phyloP scores from a whole-genome alignment of 805 yeast genomes.

The Kazachstania bromeliacearum region DNA sequence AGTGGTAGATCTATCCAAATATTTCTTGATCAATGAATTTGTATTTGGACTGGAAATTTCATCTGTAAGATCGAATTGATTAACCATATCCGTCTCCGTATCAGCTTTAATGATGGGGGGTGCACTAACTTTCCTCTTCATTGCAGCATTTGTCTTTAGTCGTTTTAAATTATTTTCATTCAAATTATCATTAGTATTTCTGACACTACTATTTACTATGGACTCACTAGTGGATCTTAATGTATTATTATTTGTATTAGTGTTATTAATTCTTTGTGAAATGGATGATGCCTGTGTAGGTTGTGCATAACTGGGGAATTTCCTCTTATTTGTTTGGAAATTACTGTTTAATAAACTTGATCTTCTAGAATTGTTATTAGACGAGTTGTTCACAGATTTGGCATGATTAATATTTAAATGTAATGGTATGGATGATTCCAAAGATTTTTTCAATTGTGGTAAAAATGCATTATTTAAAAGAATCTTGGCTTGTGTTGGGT shows the following conservation, averaged over 20 bases:
- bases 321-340: conserved; percentile 9
- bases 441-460: conserved; percentile 38
- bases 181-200: not conserved
- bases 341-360: conserved; percentile 20
- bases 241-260: not conserved
- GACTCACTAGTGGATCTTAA: conserved; percentile 22
- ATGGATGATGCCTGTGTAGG: conserved; percentile 19
- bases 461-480: conserved; percentile 26
- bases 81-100: conserved; percentile 3
- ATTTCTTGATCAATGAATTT: conserved; percentile 21
- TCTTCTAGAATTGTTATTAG: conserved; percentile 38
- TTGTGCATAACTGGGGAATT: conserved; percentile 27
- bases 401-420: conserved; percentile 21
- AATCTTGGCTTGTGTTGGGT: conserved; percentile 42
- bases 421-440: conserved; percentile 50
- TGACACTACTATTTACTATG: conserved; percentile 9
- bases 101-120: conserved; percentile 8
- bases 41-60: conserved; percentile 20
- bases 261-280: conserved; percentile 4
- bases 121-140: conserved; percentile 20
- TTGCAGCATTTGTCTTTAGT: conserved; percentile 3
- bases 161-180: conserved; percentile 3
- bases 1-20: conserved; percentile 10
- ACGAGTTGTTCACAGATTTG: conserved; percentile 8
- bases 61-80: conserved; percentile 24